Evolutionary conservation across 208 protist species (phyloP).

Genomic region (Trypanosoma vivax): DNA sequence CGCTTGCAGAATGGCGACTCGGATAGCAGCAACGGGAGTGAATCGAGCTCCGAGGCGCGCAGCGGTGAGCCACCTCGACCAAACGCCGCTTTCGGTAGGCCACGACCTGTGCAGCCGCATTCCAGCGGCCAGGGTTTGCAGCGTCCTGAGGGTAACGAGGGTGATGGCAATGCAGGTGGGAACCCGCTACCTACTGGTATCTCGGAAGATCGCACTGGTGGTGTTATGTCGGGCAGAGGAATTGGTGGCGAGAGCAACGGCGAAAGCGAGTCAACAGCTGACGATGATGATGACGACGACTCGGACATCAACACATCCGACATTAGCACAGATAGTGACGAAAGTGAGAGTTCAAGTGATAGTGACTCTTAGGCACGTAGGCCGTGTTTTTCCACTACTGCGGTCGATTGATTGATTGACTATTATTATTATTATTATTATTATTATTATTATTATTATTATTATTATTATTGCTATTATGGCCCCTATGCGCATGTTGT

Average conservation of each 20-base stretch:
- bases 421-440: too few relatives aligned
- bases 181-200: background rate
- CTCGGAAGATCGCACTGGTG: background rate
- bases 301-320: constrained; percentile 17
- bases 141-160: background rate
- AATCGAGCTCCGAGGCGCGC: constrained; percentile 15
- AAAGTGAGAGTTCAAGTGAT: constrained; percentile 12
- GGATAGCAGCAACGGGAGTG: constrained; percentile 57
- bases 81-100: constrained; percentile 26
- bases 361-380: constrained; percentile 1
- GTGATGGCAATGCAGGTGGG: background rate
- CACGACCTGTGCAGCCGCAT: constrained; percentile 8
- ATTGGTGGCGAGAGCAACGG: background rate
- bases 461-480: background rate
- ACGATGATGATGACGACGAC: constrained; percentile 49
- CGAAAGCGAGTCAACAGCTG: constrained; percentile 3
- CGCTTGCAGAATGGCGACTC: constrained; percentile 27
- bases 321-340: constrained; percentile 21
- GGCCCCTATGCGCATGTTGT: background rate
- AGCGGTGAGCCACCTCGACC: constrained; percentile 19
- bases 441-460: too few relatives aligned
- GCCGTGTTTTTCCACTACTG: background rate
- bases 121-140: background rate
- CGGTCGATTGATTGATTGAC: constrained; percentile 11
- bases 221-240: background rate